These are phyloP conservation scores for Zoysia japonica DNA, from an alignment of 176 grass and related monocot species.

Conservation along the genomic window DNA sequence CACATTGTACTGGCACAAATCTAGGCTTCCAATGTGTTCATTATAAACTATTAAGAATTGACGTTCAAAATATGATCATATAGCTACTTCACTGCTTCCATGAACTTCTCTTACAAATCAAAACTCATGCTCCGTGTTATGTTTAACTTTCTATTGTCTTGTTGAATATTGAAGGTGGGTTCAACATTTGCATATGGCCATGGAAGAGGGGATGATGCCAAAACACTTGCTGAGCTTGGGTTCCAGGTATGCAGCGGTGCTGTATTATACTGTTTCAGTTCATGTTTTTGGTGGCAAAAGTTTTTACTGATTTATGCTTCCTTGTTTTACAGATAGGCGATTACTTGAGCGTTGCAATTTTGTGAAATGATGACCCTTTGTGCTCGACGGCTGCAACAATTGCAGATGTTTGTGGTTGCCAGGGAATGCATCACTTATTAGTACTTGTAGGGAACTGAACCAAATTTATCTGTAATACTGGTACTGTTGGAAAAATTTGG, in stretches of 20 bases:
- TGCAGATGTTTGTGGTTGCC: background rate
- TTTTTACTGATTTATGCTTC: background rate
- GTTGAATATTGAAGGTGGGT: slow-evolving; percentile 60
- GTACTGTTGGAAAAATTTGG: background rate
- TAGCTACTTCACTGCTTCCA: too few relatives aligned
- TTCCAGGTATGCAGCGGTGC: slow-evolving; percentile 60
- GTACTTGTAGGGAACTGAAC: slow-evolving; percentile 18
- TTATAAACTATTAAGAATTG: too few relatives aligned
- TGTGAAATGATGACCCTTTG: slow-evolving; percentile 23
- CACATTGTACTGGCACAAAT: too few relatives aligned
- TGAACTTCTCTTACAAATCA: background rate
- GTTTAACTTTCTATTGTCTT: background rate
- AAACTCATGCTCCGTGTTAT: background rate
- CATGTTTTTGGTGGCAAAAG: background rate
- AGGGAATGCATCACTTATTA: background rate
- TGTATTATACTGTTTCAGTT: background rate
- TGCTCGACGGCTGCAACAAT: background rate
- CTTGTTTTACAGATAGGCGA: slow-evolving; percentile 61
- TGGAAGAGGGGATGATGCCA: slow-evolving; percentile 79
- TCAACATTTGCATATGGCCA: slow-evolving; percentile 71
- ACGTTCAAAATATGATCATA: too few relatives aligned
- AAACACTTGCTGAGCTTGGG: slow-evolving; percentile 71
- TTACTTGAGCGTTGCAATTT: slow-evolving; percentile 75
- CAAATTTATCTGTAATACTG: slow-evolving; percentile 12
- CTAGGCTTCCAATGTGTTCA: too few relatives aligned